Evolutionary conservation across 2,329 filamentous ascomycete species (phyloP).

Genomic region (Fusarium keratoplasticum): DNA sequence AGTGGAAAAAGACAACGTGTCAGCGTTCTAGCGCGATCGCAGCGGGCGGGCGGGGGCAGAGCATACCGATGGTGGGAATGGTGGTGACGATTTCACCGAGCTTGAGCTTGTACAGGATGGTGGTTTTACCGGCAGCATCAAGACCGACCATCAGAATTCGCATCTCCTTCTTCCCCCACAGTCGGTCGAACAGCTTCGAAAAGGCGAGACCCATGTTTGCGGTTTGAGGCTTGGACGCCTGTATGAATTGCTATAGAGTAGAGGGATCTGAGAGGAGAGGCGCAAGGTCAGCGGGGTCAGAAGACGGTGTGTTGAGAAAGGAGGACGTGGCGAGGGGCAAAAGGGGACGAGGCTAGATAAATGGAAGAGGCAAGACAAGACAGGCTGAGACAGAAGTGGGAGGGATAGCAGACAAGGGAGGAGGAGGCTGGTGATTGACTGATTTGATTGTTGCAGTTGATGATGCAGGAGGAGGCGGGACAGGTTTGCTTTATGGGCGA

Average conservation of each 20-base stretch:
- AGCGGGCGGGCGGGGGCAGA: not conserved
- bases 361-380: conserved; percentile 23
- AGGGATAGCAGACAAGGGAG: conserved; percentile 27
- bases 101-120: conserved; percentile 99
- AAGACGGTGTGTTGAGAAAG: conserved; percentile 19
- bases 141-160: conserved; percentile 99
- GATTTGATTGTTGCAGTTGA: conserved; percentile 14
- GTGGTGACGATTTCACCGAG: conserved; percentile 99
- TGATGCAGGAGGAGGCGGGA: conserved; percentile 37
- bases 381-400: conserved; percentile 32
- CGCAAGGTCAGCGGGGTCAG: conserved; percentile 33
- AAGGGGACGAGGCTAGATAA: conserved; percentile 15
- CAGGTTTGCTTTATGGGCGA: conserved; percentile 43
- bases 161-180: conserved; percentile 99
- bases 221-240: conserved; percentile 55
- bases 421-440: conserved; percentile 35
- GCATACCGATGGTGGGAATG: conserved; percentile 93
- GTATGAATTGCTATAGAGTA: conserved; percentile 42
- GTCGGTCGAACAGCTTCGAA: conserved; percentile 94
- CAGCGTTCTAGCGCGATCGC: conserved; percentile 27
- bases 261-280: conserved; percentile 35
- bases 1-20: conserved; percentile 24
- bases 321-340: conserved; percentile 29
- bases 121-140: conserved; percentile 99
- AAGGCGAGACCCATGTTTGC: conserved; percentile 97